Percentiles rank a stretch among this genome's conserved stretches.
These are phyloP conservation scores for Globisporangium paroecandrum DNA, from an alignment of 352 stramenopile species.

Conservation along the genomic window DNA sequence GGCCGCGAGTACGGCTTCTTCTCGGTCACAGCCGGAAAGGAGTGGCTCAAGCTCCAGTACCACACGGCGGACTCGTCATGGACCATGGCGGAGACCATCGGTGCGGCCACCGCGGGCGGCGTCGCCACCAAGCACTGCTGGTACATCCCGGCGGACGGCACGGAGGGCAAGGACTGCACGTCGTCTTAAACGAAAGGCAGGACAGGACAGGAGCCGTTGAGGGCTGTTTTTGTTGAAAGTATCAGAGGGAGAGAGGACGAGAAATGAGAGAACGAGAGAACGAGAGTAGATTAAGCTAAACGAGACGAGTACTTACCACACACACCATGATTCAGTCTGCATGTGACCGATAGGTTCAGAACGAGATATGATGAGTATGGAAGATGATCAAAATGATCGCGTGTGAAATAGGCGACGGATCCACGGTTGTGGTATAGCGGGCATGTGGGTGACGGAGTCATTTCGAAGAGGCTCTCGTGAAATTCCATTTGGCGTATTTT, in stretches of 20 bases:
- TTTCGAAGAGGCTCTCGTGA: no score
- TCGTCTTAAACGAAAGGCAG: background rate
- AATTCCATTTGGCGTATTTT: background rate
- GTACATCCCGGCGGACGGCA: conserved; percentile 49
- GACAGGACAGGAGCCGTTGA: background rate
- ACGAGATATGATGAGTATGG: background rate
- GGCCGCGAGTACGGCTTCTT: conserved; percentile 72
- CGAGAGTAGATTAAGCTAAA: conserved; percentile 11
- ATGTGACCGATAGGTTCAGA: background rate
- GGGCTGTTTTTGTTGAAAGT: background rate
- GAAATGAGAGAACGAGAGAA: background rate
- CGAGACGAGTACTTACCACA: conserved; percentile 6
- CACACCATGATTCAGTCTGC: background rate
- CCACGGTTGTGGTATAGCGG: no score
- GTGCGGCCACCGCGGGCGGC: conserved; percentile 35
- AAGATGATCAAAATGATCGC: background rate
- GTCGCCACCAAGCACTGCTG: conserved; percentile 66
- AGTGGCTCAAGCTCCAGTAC: conserved; percentile 69
- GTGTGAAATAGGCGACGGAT: background rate
- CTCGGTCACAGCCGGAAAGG: conserved; percentile 45
- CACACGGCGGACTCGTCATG: conserved; percentile 56
- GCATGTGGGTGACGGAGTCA: no score
- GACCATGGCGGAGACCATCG: conserved; percentile 45
- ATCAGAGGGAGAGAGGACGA: background rate
- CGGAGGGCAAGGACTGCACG: conserved; percentile 23